phyloP scores from a whole-genome alignment of 768 basidiomycete species.

The Lentinula lateritia region DNA sequence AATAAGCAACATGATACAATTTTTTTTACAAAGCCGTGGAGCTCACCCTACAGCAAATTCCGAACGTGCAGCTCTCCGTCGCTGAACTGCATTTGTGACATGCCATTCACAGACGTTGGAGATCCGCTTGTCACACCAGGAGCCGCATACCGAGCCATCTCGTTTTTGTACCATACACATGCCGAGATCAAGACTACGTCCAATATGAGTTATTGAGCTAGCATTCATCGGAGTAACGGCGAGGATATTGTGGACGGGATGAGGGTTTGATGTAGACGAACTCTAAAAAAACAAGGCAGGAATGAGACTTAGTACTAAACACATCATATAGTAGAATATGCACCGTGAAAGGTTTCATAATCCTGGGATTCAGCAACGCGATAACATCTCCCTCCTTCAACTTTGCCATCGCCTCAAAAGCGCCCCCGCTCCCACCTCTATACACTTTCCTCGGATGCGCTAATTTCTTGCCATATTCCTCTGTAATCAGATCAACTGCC shows the following conservation, averaged over 20 bases:
- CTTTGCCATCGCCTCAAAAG: slow-evolving; percentile 84
- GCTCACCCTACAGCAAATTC: slow-evolving; percentile 84
- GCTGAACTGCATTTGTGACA: slow-evolving; percentile 73
- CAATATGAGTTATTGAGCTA: slow-evolving; percentile 77
- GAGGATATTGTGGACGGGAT: slow-evolving; percentile 77
- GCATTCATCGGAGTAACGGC: slow-evolving; percentile 84
- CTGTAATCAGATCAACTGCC: slow-evolving; percentile 48
- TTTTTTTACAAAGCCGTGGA: background rate
- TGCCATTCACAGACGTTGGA: slow-evolving; percentile 91
- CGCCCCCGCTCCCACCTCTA: slow-evolving; percentile 86
- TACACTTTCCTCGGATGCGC: slow-evolving; percentile 59
- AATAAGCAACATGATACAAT: background rate
- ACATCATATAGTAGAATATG: background rate
- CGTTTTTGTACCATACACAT: slow-evolving; percentile 73
- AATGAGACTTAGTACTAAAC: background rate
- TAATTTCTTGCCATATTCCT: slow-evolving; percentile 43
- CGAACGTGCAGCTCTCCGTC: slow-evolving; percentile 66
- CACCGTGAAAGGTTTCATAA: slow-evolving; percentile 85
- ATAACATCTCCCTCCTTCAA: slow-evolving; percentile 87
- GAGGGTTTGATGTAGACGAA: slow-evolving; percentile 52
- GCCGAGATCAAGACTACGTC: slow-evolving; percentile 82
- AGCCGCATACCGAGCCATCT: slow-evolving; percentile 77
- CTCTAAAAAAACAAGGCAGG: slow-evolving; percentile 14
- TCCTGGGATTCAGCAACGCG: slow-evolving; percentile 80
- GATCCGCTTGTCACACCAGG: slow-evolving; percentile 89